phyloP scores from a whole-genome alignment of 2,329 filamentous ascomycete genomes.

The Tympanopsis confertula region DNA sequence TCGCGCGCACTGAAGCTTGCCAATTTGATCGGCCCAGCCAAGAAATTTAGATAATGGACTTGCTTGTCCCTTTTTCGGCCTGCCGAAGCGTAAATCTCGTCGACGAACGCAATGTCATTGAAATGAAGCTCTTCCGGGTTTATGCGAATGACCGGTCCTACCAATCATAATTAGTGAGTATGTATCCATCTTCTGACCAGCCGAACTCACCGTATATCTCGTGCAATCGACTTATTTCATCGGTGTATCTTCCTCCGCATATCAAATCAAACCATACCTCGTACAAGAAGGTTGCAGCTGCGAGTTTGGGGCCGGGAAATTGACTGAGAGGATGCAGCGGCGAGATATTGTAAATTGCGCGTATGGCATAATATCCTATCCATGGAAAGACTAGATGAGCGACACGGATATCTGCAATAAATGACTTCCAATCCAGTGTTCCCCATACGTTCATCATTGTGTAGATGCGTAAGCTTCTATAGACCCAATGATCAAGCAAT shows the following conservation, averaged over 20 bases:
- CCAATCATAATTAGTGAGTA: conserved; percentile 2
- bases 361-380: too few species aligned
- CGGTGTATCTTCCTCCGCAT: conserved; percentile 8
- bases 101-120: conserved; percentile 15
- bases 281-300: conserved; percentile 9
- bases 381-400: too few species aligned
- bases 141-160: conserved; percentile 18
- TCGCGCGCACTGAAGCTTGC: conserved; percentile 8
- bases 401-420: too few species aligned
- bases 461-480: too few species aligned
- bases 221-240: conserved; percentile 10
- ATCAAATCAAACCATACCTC: conserved; percentile 12
- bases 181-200: background rate
- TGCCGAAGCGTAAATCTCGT: conserved; percentile 9
- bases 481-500: too few species aligned
- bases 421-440: too few species aligned
- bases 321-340: background rate
- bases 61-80: conserved; percentile 7
- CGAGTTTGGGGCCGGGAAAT: conserved; percentile 12
- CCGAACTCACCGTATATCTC: conserved; percentile 9
- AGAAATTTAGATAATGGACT: background rate
- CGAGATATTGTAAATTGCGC: too few species aligned
- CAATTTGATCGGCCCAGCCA: background rate
- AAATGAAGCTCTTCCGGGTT: conserved; percentile 19
- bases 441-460: too few species aligned